Base-by-base conservation (phyloP, 2,329 filamentous ascomycete species). In the Elsinoe arachidis region DNA sequence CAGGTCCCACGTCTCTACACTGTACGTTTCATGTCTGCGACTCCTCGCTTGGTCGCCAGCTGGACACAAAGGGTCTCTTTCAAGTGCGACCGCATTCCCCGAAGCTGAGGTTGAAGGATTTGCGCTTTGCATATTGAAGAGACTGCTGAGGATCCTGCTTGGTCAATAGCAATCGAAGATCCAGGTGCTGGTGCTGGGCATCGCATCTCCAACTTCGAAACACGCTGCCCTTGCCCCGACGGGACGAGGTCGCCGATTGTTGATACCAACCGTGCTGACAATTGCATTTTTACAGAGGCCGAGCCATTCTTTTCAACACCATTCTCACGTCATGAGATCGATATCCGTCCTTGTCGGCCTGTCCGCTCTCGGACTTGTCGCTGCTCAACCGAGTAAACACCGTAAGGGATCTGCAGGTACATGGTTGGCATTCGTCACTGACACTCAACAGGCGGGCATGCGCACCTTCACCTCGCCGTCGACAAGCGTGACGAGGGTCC, bases 321-420 rank as follows among this genome's bases (percentile, higher is more conserved):
- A 15, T 21, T 12, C 41, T 39, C 49, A 53, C 49, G 49, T 53
- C 49, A 53, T 53, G 49, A 53, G 19, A 19, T 53, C 49, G 33
- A 35, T 57, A 47, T 54, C 55, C 41, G 47, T 53, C 39, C 35
- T 58, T 44, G 51, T 49, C 47, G 60, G 58, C 56, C 46, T 60
- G 47, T 60, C 60, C 43, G 56, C 60, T 37, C 26, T 56, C 34
- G 67, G 68, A 52, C 64, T 76, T 49, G 69, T 69, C 33, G 66
- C 66, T 60, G 74, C 74, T 49, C 73, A 77, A 64, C 74, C 70
- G 34, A 57, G 47, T 46, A 55, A 52, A 46, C 57, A 61, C 33
- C 65, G 65, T 55, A 46, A 30, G 60, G 39, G 51, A 30, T 41
- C 53, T 33, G n/a, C 49, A 49, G 26, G 21, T 15, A 21, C 33